Base-by-base conservation (phyloP, 768 basidiomycete genomes). In the Boletales sp. region DNA sequence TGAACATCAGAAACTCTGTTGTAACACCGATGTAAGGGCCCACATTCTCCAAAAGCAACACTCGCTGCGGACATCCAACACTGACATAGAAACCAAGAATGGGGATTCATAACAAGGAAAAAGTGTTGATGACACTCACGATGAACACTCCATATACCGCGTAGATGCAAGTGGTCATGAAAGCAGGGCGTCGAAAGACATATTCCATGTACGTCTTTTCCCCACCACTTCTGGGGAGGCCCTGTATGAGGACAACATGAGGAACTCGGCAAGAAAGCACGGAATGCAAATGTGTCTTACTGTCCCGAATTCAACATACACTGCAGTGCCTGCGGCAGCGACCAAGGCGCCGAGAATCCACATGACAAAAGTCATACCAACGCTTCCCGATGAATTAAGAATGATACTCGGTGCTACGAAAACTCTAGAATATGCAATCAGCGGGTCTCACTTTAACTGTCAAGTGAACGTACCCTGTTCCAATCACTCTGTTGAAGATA, bases 171-270 rank as follows among this genome's bases (percentile, higher is more conserved):
- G 83, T 82, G 13, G 70, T 72, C 59, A 89, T 64, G 57, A 82
- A 85, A 43, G 72, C 75, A 7, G 86, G 87, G 4, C 72, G 72
- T 41, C 77, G 71, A 64, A 79, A 88, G n/a, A 87, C 77, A 60
- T 75, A 86, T 53, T 87, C 84, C 34, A 89, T 66, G 57, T 88
- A 89, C 45, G 82, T 85, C 69, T 87, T 88, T 70, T 88, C 86
- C 2, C 83, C 87, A 1, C 87, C 87, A 48, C 75, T 87, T 3
- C 80, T 72, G 2, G 87, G 87, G 2, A 89, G 71, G 17, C 80
- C 84, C 83, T 87, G 43, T 8, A 17, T 1, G n/a, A 28, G 2
- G 7, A 49, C 2, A 25, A 17, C 8, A 37, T 48, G 37, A 33
- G 15, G 4, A 17, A 30, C 18, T 4, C 10, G n/a, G 12, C 28